These are phyloP conservation scores for Helotiales sp. DNA, from an alignment of 2,329 filamentous ascomycete species.

Conservation along the genomic window DNA sequence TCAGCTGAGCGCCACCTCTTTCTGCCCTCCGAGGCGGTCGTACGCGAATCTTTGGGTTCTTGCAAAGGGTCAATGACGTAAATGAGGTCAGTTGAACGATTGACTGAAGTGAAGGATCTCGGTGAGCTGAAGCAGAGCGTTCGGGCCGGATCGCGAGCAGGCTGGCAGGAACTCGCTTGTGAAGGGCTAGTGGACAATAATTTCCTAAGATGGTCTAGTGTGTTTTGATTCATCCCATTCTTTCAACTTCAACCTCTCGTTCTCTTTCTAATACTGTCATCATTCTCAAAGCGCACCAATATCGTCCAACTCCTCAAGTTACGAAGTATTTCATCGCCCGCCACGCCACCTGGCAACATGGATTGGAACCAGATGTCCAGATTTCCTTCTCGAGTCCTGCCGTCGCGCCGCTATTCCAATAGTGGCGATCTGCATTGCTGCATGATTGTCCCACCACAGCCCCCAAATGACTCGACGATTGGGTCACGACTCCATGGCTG, in stretches of 20 bases:
- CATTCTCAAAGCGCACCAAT: not conserved
- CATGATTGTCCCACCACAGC: slow-evolving; percentile 7
- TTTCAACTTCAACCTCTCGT: not conserved
- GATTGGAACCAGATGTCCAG: not conserved
- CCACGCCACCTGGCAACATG: not conserved
- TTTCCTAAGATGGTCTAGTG: not conserved
- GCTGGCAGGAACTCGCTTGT: not conserved
- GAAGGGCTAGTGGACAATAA: not conserved
- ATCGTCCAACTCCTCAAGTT: not conserved
- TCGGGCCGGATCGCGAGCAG: too few species aligned
- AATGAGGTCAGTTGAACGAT: not conserved
- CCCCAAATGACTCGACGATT: slow-evolving; percentile 7
- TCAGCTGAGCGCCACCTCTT: not conserved
- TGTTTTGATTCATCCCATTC: not conserved
- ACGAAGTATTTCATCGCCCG: not conserved
- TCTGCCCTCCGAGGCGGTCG: not conserved
- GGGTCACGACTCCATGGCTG: not conserved
- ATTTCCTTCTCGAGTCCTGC: not conserved
- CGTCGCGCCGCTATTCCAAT: slow-evolving; percentile 5
- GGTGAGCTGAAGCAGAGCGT: slow-evolving; percentile 8
- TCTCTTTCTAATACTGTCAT: not conserved
- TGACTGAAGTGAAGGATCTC: not conserved
- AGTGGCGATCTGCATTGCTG: slow-evolving; percentile 4
- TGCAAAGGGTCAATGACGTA: not conserved
- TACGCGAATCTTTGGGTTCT: not conserved